Percentiles rank a stretch among this genome's conserved stretches.
These are phyloP conservation scores for Mycena galopus DNA, from an alignment of 768 basidiomycete genomes.

Conservation along the genomic window DNA sequence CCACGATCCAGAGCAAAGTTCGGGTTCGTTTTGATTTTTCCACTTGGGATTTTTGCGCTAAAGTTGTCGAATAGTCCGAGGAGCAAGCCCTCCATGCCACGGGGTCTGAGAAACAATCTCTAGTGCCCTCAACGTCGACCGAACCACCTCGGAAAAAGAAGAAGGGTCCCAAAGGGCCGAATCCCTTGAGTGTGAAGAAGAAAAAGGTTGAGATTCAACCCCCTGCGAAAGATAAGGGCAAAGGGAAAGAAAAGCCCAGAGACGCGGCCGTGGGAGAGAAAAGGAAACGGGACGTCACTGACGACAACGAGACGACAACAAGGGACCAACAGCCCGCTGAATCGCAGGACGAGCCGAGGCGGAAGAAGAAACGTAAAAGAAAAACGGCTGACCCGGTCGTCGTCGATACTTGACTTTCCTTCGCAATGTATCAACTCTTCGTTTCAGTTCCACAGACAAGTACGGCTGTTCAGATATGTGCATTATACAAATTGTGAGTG, in stretches of 20 bases:
- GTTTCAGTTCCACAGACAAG: no score
- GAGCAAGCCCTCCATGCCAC: conserved; percentile 69
- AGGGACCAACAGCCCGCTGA: background rate
- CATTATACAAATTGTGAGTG: no score
- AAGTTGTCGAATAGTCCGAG: conserved; percentile 66
- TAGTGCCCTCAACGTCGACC: conserved; percentile 51
- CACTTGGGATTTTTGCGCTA: background rate
- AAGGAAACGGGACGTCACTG: conserved; percentile 32
- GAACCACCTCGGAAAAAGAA: conserved; percentile 65
- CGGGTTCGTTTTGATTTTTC: conserved; percentile 44
- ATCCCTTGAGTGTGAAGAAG: conserved; percentile 94
- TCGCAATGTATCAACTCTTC: background rate
- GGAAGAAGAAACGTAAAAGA: conserved; percentile 32
- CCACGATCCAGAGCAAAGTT: conserved; percentile 78
- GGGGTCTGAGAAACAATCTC: conserved; percentile 58
- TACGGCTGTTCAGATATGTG: background rate
- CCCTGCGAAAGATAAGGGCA: conserved; percentile 24
- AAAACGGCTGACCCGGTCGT: background rate
- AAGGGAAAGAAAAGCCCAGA: conserved; percentile 4
- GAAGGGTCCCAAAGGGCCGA: conserved; percentile 88
- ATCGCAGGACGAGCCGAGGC: conserved; percentile 22
- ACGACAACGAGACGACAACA: conserved; percentile 10
- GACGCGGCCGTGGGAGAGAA: conserved; percentile 30
- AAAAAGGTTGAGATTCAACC: conserved; percentile 60
- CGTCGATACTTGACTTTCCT: background rate